Evolutionary conservation across 1,139 yeast genomes (phyloP).

Genomic region (Nakaseomyces kungkrabaensis): DNA sequence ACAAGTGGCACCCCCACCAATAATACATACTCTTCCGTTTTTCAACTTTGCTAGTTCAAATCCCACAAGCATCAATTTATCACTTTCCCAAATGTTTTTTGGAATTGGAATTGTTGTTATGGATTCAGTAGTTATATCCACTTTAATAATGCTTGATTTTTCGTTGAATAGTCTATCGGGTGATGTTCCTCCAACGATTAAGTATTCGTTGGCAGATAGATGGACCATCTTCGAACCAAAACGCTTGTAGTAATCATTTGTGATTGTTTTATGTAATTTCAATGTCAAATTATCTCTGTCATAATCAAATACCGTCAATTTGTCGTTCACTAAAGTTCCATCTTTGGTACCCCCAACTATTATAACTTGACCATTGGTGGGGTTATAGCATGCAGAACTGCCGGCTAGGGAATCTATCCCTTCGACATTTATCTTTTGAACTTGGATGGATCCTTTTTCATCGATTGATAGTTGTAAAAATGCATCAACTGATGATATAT

Average conservation of each 20-base stretch:
- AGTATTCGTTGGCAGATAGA: constrained; percentile 26
- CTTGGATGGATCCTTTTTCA: constrained; percentile 22
- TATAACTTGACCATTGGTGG: constrained; percentile 7
- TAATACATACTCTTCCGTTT: constrained; percentile 25
- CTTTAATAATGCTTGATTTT: constrained; percentile 32
- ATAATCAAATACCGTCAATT: constrained; percentile 14
- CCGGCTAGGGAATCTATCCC: not conserved
- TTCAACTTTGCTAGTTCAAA: constrained; percentile 34
- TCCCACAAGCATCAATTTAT: constrained; percentile 45
- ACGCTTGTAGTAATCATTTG: constrained; percentile 32
- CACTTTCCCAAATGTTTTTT: constrained; percentile 31
- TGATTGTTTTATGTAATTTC: constrained; percentile 3
- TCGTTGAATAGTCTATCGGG: constrained; percentile 34
- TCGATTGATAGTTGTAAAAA: not conserved
- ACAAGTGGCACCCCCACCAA: constrained; percentile 79
- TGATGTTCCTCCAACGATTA: constrained; percentile 56
- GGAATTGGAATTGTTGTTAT: constrained; percentile 30
- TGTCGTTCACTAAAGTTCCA: constrained; percentile 20
- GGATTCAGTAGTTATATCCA: constrained; percentile 24
- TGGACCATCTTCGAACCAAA: constrained; percentile 38
- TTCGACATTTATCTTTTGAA: constrained; percentile 5
- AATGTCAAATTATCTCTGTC: constrained; percentile 4
- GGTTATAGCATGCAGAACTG: not conserved
- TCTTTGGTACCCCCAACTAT: constrained; percentile 17
- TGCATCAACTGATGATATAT: not conserved